These are phyloP conservation scores for Tulasnella sp. DNA, from an alignment of 768 basidiomycete species.

Conservation along the genomic window DNA sequence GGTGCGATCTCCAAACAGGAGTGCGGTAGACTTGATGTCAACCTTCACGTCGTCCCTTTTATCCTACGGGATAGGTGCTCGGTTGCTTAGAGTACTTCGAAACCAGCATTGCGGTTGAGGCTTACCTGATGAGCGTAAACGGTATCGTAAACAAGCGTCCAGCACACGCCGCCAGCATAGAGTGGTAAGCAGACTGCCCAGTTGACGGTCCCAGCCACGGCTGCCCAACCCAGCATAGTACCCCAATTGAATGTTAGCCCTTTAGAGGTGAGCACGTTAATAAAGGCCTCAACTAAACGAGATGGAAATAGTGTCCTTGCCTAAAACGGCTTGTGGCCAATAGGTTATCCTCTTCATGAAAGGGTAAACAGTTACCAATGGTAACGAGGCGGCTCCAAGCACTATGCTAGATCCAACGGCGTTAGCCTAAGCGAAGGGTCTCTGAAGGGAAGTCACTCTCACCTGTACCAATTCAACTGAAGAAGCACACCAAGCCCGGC, in stretches of 20 bases:
- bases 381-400: constrained; percentile 86
- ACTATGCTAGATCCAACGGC: constrained; percentile 56
- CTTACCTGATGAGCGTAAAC: constrained; percentile 94
- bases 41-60: constrained; percentile 83
- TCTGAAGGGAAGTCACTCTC: constrained; percentile 30
- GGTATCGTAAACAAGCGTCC: constrained; percentile 96
- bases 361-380: constrained; percentile 84
- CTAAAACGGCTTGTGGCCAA: constrained; percentile 95
- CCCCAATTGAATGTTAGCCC: constrained; percentile 98
- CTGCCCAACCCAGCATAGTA: constrained; percentile 91
- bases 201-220: constrained; percentile 73
- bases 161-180: constrained; percentile 83
- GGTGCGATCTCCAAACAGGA: constrained; percentile 78
- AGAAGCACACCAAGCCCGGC: constrained; percentile 79
- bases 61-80: constrained; percentile 53
- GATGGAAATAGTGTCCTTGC: constrained; percentile 43
- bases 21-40: constrained; percentile 90
- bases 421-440: neutral
- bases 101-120: constrained; percentile 19
- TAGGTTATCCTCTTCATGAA: constrained; percentile 96
- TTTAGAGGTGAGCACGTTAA: constrained; percentile 34
- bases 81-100: neutral
- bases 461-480: constrained; percentile 96
- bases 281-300: neutral
- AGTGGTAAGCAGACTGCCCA: constrained; percentile 83